These are phyloP conservation scores for Neolentinus lepideus DNA, from an alignment of 1,284 basidiomycete genomes.

Conservation along the genomic window DNA sequence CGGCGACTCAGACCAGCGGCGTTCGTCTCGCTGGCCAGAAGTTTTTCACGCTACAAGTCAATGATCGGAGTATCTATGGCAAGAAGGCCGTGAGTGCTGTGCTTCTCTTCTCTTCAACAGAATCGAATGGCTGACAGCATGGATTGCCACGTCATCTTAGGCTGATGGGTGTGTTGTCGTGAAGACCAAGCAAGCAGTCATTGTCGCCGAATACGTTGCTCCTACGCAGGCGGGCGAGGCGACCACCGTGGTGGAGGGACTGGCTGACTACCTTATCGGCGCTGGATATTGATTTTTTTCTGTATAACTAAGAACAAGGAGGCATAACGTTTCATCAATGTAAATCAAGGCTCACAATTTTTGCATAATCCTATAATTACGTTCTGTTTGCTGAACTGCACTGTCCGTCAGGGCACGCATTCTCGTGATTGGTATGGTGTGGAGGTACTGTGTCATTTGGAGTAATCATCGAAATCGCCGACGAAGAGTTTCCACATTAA, in stretches of 20 bases:
- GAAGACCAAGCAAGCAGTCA: conserved; percentile 85
- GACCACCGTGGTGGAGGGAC: conserved; percentile 62
- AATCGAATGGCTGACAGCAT: not conserved
- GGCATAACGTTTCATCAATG: not conserved
- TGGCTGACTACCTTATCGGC: conserved; percentile 78
- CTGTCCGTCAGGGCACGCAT: no score
- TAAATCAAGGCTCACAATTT: not conserved
- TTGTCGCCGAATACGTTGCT: conserved; percentile 73
- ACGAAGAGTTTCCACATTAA: no score
- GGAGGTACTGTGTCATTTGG: no score
- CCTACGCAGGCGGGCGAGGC: conserved; percentile 72
- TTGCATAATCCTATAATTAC: not conserved
- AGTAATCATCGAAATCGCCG: no score
- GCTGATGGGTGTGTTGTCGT: conserved; percentile 77
- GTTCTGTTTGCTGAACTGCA: not conserved
- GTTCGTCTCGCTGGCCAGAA: conserved; percentile 71
- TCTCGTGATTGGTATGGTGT: no score
- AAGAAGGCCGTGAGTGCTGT: conserved; percentile 70
- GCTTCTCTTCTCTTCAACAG: not conserved
- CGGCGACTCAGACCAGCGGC: conserved; percentile 47
- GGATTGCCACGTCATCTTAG: conserved; percentile 29
- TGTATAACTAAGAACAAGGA: conserved; percentile 13
- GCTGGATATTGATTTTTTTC: conserved; percentile 38
- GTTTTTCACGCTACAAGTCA: conserved; percentile 70
- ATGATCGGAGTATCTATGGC: conserved; percentile 62